Evolutionary conservation across 495 filamentous ascomycete species (phyloP), one percentile per base, ranked within the genome.

Genomic region (Ramalina intermedia): DNA sequence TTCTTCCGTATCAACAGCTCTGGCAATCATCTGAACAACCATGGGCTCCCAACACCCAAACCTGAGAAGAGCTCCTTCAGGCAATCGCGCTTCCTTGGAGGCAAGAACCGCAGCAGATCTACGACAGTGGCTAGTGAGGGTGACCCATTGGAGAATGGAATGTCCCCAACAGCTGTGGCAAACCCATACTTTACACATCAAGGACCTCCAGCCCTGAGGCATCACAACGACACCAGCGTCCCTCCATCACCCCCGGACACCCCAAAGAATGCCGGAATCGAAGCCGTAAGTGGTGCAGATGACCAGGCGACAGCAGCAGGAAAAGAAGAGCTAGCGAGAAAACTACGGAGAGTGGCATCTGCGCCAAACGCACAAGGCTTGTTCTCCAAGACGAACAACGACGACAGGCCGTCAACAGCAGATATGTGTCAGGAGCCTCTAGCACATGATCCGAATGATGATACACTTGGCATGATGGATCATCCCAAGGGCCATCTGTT

Each of bases 121-220:
- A 80, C 81, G 37, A 96, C 91, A 11, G 87, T 91, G 21, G 88
- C 88, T 40, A 95, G 88, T 63, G 91, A 96, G 62, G 87, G 90
- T 55, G 87, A 96, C 61, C 77, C 80, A 37, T 73, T 95, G 38
- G 90, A 94, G 58, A 87, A 94, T 62, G 72, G 75, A 55, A 73
- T 94, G 49, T 94, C 87, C 52, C 91, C 93, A 20, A 96, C 87
- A 16, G 93, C 90, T 14, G 80, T 88, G 54, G 93, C 89, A 26
- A 98, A 98, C 60, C 91, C 91, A 3, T 98, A 98, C 61, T 98
- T 98, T 64, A 84, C 81, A 43, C 93, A 96, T 63, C 91, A 98
- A 63, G 91, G 91, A 47, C 90, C 87, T 51, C 91, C 91, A 17
- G 80, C 85, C 46, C 68, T 96, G 55, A 79, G 91, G 55, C 91